phyloP scores from a whole-genome alignment of 2,329 filamentous ascomycete species.

The Verticillium nonalfalfae region DNA sequence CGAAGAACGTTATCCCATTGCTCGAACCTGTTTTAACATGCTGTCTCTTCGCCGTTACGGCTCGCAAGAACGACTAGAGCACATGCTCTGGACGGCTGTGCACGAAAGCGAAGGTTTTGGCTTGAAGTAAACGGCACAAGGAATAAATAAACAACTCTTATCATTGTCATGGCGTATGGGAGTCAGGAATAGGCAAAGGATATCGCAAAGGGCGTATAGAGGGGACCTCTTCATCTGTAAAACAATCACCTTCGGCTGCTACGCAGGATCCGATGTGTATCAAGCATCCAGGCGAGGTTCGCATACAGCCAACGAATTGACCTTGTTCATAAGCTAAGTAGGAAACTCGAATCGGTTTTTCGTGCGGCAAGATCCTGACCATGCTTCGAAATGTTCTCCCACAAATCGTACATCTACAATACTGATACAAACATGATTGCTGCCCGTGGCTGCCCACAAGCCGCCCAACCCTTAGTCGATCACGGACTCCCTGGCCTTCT shows the following conservation, averaged over 20 bases:
- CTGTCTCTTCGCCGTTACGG: constrained; percentile 70
- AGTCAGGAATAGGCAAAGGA: neutral
- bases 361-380: neutral
- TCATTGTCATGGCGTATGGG: neutral
- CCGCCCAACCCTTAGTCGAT: neutral
- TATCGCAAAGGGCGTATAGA: neutral
- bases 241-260: neutral
- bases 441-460: neutral
- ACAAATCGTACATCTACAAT: constrained; percentile 2
- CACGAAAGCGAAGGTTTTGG: constrained; percentile 88
- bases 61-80: constrained; percentile 60
- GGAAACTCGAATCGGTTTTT: neutral
- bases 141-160: neutral
- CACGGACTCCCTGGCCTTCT: constrained; percentile 24
- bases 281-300: neutral
- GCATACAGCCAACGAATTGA: neutral
- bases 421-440: neutral
- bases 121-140: constrained; percentile 53
- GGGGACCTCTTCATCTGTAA: neutral
- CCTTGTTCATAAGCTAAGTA: neutral
- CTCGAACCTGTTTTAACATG: constrained; percentile 87
- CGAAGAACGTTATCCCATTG: constrained; percentile 69
- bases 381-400: neutral
- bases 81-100: constrained; percentile 78
- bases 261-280: neutral